Percentiles rank a stretch among this genome's conserved stretches.
Conservation (phyloP, 2,329 filamentous ascomycete species). For the Didymosphaeria variabile region DNA sequence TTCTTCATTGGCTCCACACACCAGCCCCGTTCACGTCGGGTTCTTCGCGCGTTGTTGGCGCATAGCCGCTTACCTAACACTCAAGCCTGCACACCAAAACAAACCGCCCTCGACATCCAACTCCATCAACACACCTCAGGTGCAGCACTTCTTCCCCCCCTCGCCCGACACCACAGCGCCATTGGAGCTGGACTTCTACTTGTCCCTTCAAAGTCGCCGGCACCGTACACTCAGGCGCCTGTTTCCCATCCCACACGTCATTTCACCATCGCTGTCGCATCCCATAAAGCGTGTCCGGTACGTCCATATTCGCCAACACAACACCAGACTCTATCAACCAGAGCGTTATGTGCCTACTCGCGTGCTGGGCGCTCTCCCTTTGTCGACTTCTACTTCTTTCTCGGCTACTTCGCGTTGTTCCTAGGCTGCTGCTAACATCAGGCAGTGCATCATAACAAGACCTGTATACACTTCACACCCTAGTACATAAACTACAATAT, state of each 20-base stretch:
- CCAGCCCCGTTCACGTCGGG: constrained; percentile 44
- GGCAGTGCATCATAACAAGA: constrained; percentile 51
- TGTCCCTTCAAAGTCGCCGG: constrained; percentile 35
- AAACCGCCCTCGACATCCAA: constrained; percentile 43
- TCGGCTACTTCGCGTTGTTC: constrained; percentile 26
- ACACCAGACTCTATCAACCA: constrained; percentile 33
- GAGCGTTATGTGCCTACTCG: constrained; percentile 28
- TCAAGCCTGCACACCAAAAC: constrained; percentile 41
- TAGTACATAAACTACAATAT: constrained; percentile 34
- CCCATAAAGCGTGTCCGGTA: constrained; percentile 42
- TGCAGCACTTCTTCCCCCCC: constrained; percentile 38
- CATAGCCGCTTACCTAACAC: constrained; percentile 36
- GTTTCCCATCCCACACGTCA: constrained; percentile 38
- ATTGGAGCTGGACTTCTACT: constrained; percentile 45
- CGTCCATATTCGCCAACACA: constrained; percentile 40
- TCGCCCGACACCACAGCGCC: constrained; percentile 34
- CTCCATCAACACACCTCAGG: constrained; percentile 48
- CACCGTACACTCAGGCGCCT: constrained; percentile 40
- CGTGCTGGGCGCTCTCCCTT: constrained; percentile 32
- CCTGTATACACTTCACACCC: constrained; percentile 37
- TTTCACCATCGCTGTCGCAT: constrained; percentile 45
- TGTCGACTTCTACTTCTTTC: constrained; percentile 33
- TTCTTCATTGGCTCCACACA: constrained; percentile 41
- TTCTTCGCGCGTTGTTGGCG: constrained; percentile 35
- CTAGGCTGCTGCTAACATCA: constrained; percentile 36